Evolutionary conservation across 1,284 basidiomycete species (phyloP), one percentile per base, ranked within the genome.

Genomic region (Puccinia triticina): DNA sequence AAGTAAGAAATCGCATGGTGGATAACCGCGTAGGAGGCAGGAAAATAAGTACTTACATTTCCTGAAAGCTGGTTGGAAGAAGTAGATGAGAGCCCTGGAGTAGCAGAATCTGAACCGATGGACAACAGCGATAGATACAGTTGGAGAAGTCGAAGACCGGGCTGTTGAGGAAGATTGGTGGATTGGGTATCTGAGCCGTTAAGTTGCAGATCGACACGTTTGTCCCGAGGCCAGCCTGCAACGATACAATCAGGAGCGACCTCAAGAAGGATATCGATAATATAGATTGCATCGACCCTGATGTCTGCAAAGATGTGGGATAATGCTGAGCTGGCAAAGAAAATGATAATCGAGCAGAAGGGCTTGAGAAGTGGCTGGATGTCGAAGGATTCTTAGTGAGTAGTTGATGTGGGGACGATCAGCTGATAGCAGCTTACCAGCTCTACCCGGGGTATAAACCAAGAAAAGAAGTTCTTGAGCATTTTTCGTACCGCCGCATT

Each of bases 261-360:
- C 50, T 93, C 91, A 2, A 98, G 89, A 50, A 95, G 90, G 21
- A 97, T 87, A 85, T 94, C 91, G 73, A 99, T 88, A 84, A 96
- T 91, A 37, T 91, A 91, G 83, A 96, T 90, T 0, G 95, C 94
- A 86, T 98, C 96, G 66, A 98, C 90, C 12, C 95, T 90, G 82
- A 98, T 93, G 85, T 96, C 94, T 12, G 95, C 94, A 87, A 95
- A 96, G 82, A 99, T 97, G 85, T 97, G 93, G 0, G 94, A 95
- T 86, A 97, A 92, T 0, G 94, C 94, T 4, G 96, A 96, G 1
- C 94, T 92, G 0, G 92, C 91, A 87, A 95, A 97, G 18, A 98
- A 90, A 23, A 96, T 89, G 1, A 97, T 89, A 0, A 91, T 86
- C 0, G 92, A 89, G 4, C 92, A 90, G 86, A 94, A 94, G 10